Evolutionary conservation across 2,329 filamentous ascomycete genomes (phyloP).

Genomic region (Emydomyces testavorans): DNA sequence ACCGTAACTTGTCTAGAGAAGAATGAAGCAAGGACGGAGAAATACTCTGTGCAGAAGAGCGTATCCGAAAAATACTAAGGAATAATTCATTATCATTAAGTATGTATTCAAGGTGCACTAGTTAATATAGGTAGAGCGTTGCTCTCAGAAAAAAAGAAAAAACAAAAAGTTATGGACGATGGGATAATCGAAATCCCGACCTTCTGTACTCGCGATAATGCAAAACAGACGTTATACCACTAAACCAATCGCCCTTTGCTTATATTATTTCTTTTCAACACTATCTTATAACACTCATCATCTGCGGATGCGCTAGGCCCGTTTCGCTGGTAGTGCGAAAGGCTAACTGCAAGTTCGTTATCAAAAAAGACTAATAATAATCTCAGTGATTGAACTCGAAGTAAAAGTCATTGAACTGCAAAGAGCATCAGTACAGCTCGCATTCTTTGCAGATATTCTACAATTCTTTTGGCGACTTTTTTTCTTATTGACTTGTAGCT

Average conservation of each 20-base stretch:
- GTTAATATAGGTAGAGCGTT: conserved; percentile 3
- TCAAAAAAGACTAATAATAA: too few relatives aligned
- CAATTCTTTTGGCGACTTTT: conserved; percentile 7
- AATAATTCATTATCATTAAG: too few relatives aligned
- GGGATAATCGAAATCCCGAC: conserved; percentile 18
- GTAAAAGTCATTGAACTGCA: not conserved
- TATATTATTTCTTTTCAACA: not conserved
- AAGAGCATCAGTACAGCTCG: not conserved
- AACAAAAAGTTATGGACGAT: conserved; percentile 14
- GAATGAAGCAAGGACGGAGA: too few relatives aligned
- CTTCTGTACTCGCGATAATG: conserved; percentile 16
- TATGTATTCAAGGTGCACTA: not conserved
- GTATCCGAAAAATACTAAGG: too few relatives aligned
- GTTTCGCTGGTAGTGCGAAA: not conserved
- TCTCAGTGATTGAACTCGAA: too few relatives aligned
- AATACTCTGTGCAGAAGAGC: too few relatives aligned
- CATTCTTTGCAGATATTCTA: not conserved
- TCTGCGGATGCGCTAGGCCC: not conserved
- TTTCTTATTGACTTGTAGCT: too few relatives aligned
- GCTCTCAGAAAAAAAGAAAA: too few relatives aligned
- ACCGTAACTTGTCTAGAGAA: too few relatives aligned
- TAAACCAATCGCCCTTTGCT: conserved; percentile 15
- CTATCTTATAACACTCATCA: not conserved
- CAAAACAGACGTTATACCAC: conserved; percentile 17
- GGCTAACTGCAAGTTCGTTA: conserved; percentile 4